These are phyloP conservation scores for Talinum fruticosum DNA, from an alignment of 148 eudicot species.

Conservation along the genomic window DNA sequence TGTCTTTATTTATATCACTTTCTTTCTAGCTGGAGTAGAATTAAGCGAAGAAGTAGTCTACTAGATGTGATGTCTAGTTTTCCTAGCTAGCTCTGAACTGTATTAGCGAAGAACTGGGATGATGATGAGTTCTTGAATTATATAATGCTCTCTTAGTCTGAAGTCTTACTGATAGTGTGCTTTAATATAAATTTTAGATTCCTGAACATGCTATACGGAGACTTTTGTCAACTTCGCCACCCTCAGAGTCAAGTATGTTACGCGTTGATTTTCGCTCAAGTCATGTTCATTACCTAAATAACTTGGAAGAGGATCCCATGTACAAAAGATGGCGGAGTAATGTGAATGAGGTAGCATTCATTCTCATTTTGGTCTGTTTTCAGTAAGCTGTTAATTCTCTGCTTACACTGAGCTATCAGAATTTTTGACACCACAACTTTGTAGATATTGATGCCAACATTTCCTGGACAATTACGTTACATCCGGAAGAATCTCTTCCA, in stretches of 20 bases:
- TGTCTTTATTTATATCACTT: too few relatives aligned
- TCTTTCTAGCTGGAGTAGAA: too few relatives aligned
- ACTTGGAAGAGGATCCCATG: conserved; percentile 88
- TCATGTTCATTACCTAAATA: conserved; percentile 90
- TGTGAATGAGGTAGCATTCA: conserved; percentile 71
- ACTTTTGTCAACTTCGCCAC: conserved; percentile 69
- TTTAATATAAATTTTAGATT: conserved; percentile 46
- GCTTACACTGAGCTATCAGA: background rate
- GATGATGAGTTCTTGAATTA: background rate
- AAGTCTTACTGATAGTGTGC: conserved; percentile 11
- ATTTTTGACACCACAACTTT: conserved; percentile 18
- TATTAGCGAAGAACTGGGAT: background rate
- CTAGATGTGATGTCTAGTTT: too few relatives aligned
- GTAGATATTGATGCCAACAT: conserved; percentile 96
- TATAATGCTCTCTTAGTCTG: background rate
- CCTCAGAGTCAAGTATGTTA: conserved; percentile 62
- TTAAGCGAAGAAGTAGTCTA: too few relatives aligned
- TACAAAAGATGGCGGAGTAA: conserved; percentile 95
- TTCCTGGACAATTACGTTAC: conserved; percentile 94
- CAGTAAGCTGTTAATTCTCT: conserved; percentile 1
- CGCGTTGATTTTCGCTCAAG: conserved; percentile 92
- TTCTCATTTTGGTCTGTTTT: background rate
- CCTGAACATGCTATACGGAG: conserved; percentile 63
- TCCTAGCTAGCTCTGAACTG: too few relatives aligned
- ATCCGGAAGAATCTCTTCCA: conserved; percentile 90